Evolutionary conservation across 345 rosid species (phyloP).

Genomic region (Ricinus communis): DNA sequence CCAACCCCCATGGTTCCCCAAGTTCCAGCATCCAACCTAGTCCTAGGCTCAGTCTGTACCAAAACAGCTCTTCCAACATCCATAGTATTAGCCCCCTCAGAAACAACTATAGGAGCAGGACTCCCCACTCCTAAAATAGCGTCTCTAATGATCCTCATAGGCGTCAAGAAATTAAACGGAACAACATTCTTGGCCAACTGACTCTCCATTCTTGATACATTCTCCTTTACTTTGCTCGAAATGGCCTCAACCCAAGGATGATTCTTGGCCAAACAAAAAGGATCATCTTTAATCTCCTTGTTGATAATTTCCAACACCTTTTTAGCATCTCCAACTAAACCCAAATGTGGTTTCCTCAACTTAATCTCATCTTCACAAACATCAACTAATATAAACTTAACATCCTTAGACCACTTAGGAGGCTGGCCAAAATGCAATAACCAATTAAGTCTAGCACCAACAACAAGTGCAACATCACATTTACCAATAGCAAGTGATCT

Average conservation of each 20-base stretch:
- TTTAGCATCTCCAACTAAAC: constrained; percentile 82
- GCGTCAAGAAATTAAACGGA: constrained; percentile 88
- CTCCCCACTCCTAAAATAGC: constrained; percentile 65
- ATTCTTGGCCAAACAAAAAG: constrained; percentile 74
- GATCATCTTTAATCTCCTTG: constrained; percentile 82
- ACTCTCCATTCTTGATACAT: constrained; percentile 69
- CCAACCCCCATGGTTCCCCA: constrained; percentile 99
- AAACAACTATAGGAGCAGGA: constrained; percentile 83
- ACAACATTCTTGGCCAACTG: constrained; percentile 88
- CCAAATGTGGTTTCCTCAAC: constrained; percentile 71
- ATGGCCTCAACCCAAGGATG: constrained; percentile 86
- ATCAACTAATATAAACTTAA: constrained; percentile 79
- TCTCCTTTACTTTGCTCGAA: constrained; percentile 65
- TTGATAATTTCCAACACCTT: constrained; percentile 65
- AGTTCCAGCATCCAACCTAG: constrained; percentile 98
- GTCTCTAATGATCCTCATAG: constrained; percentile 94
- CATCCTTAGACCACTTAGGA: constrained; percentile 89
- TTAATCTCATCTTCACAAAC: constrained; percentile 74
- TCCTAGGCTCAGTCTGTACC: constrained; percentile 95
- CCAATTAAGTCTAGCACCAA: constrained; percentile 97
- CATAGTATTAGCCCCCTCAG: constrained; percentile 98
- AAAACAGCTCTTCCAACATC: constrained; percentile 92
- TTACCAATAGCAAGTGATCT: constrained; percentile 94
- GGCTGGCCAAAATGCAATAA: constrained; percentile 91
- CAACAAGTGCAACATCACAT: constrained; percentile 87